Evolutionary conservation across 2,329 filamentous ascomycete genomes (phyloP).

Genomic region (Beauveria scarabaeidicola): DNA sequence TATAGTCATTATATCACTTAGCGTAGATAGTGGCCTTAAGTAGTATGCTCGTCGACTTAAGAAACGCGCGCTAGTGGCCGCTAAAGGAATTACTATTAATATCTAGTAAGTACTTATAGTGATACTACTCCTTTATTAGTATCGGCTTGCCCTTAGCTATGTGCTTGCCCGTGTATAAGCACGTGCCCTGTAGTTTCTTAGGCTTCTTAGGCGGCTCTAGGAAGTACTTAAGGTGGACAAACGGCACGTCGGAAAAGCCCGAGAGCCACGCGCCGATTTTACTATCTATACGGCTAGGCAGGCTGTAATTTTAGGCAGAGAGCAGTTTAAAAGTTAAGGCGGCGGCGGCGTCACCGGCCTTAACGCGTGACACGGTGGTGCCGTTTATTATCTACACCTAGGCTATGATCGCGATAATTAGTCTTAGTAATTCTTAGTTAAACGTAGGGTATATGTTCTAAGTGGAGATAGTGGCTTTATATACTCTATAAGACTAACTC

Average conservation of each 20-base stretch:
- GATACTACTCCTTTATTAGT: slow-evolving; percentile 28
- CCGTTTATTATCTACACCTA: slow-evolving; percentile 46
- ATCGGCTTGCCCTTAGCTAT: slow-evolving; percentile 13
- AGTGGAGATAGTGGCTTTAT: no score
- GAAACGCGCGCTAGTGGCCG: slow-evolving; percentile 15
- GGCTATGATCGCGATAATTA: no score
- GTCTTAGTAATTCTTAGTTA: no score
- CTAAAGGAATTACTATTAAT: slow-evolving; percentile 39
- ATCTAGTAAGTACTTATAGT: slow-evolving; percentile 35
- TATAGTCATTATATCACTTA: slow-evolving; percentile 38
- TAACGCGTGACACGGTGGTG: slow-evolving; percentile 35
- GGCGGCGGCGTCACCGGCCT: background rate
- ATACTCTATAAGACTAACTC: no score
- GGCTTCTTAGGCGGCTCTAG: background rate
- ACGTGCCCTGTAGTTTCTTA: background rate
- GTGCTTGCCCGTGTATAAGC: background rate
- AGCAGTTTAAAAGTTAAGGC: background rate
- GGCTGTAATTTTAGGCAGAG: background rate
- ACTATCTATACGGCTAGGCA: background rate
- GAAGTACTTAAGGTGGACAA: slow-evolving; percentile 20
- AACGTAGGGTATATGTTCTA: no score
- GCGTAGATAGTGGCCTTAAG: background rate
- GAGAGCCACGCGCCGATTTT: slow-evolving; percentile 20
- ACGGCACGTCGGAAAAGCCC: slow-evolving; percentile 19
- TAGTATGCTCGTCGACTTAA: background rate